Base-by-base conservation (phyloP, 83 land plant species). In the Diphasiastrum complanatum region DNA sequence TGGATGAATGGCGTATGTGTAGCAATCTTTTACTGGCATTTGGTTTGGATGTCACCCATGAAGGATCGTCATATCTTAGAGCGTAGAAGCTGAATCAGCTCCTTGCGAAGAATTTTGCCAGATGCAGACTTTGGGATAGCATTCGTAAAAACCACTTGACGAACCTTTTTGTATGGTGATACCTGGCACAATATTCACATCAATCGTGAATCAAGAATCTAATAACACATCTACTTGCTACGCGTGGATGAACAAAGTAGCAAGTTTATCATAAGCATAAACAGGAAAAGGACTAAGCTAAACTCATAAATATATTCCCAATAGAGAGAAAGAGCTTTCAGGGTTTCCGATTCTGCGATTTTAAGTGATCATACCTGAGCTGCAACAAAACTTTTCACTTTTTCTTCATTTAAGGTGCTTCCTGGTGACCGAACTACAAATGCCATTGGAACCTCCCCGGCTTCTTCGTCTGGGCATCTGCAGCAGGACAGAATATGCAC, bases 81-180 rank as follows among this genome's bases (percentile, higher is more conserved):
- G n/a, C n/a, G n/a, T n/a, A n/a, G n/a, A n/a, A n/a, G n/a, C n/a
- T n/a, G n/a, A n/a, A 37, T 52, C 49, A 81, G 60, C 26, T 78
- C 57, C 47, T 55, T 72, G 33, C 83, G 33, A 41, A 83, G 36
- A 26, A 79, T 79, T 57, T 79, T 83, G 0, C 86, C 86, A 10
- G 86, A 68, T 10, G 78, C 75, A n/a, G 86, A 79, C 54, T 56
- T 74, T 4, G 87, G 87, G 22, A 83, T 74, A 31, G 51, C 26
- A 46, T 28, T 47, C 10, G 74, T 61, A 25, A 80, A 77, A 33
- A 48, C 48, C 61, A 83, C 83, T 38, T 45, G 73, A 52, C 80
- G 66, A 0, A 83, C 51, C 48, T 66, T 83, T 73, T 83, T 83
- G 75, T 75, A 84, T 16, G 88, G 84, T 0, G 84, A 79, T 29